Evolutionary conservation across 768 basidiomycete species (phyloP).

Genomic region (Suillus paluster): DNA sequence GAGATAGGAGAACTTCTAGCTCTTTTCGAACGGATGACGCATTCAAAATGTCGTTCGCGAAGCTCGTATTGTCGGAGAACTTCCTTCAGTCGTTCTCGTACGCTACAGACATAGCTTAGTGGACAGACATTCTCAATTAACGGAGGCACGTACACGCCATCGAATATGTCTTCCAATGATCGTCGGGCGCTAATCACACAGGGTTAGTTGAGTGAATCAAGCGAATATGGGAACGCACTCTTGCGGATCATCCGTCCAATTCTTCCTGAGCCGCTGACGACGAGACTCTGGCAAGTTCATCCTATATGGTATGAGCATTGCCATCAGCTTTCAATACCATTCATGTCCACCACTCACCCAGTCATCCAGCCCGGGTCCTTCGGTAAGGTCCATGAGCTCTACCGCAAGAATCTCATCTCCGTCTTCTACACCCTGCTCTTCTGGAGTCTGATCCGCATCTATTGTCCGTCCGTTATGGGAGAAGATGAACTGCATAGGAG

Average conservation of each 20-base stretch:
- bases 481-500: slow-evolving; percentile 81
- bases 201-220: slow-evolving; percentile 2
- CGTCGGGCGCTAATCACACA: slow-evolving; percentile 59
- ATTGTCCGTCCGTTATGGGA: slow-evolving; percentile 80
- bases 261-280: slow-evolving; percentile 76
- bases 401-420: slow-evolving; percentile 89
- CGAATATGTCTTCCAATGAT: slow-evolving; percentile 83
- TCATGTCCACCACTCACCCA: slow-evolving; percentile 51
- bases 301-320: slow-evolving; percentile 42
- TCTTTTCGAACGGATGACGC: slow-evolving; percentile 91
- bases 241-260: slow-evolving; percentile 75
- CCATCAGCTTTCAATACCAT: neutral
- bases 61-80: slow-evolving; percentile 88
- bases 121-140: slow-evolving; percentile 9
- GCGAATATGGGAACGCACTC: slow-evolving; percentile 55
- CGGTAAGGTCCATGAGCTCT: slow-evolving; percentile 89
- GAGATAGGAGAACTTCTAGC: slow-evolving; percentile 83
- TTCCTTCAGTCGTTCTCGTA: slow-evolving; percentile 85
- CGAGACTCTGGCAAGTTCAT: slow-evolving; percentile 66
- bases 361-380: slow-evolving; percentile 62
- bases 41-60: slow-evolving; percentile 91
- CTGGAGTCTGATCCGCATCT: slow-evolving; percentile 83
- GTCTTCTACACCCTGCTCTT: slow-evolving; percentile 87
- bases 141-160: slow-evolving; percentile 67
- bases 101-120: slow-evolving; percentile 44